Evolutionary conservation across 306 rosid species (phyloP).

Genomic region (Mucuna pruriens): DNA sequence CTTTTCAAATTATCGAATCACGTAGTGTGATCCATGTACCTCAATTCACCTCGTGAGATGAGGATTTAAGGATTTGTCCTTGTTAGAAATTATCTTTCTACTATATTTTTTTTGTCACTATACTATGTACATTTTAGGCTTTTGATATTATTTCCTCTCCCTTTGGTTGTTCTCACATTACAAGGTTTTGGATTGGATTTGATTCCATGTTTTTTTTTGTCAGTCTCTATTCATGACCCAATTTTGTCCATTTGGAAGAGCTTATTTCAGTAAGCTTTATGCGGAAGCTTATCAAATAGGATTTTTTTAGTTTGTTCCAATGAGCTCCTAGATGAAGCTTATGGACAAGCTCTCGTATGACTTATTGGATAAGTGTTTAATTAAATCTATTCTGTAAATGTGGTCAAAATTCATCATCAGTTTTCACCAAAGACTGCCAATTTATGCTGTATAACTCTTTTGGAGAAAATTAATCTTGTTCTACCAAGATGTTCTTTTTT

Average conservation of each 20-base stretch:
- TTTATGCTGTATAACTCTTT: neutral
- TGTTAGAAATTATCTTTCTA: neutral
- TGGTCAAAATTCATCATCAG: neutral
- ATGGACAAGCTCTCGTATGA: neutral
- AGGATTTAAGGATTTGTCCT: neutral
- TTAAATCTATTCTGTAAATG: neutral
- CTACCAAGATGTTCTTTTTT: neutral
- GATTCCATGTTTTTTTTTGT: neutral
- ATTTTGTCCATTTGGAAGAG: neutral
- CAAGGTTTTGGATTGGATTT: constrained; percentile 10
- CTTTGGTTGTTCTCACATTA: neutral
- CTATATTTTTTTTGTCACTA: neutral
- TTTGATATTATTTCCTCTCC: neutral
- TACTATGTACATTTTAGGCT: neutral
- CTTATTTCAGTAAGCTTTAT: neutral
- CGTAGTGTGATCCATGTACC: neutral
- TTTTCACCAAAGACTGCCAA: neutral
- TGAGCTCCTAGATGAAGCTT: neutral
- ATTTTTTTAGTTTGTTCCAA: neutral
- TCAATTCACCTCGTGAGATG: neutral
- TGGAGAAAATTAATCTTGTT: neutral
- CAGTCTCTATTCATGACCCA: neutral
- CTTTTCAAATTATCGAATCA: neutral
- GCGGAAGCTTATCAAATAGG: neutral
- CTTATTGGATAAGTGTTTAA: neutral